Percentiles rank a stretch among this genome's conserved stretches.
These are phyloP conservation scores for Verticillium dahliae DNA, from an alignment of 2,329 filamentous ascomycete genomes.

Conservation along the genomic window DNA sequence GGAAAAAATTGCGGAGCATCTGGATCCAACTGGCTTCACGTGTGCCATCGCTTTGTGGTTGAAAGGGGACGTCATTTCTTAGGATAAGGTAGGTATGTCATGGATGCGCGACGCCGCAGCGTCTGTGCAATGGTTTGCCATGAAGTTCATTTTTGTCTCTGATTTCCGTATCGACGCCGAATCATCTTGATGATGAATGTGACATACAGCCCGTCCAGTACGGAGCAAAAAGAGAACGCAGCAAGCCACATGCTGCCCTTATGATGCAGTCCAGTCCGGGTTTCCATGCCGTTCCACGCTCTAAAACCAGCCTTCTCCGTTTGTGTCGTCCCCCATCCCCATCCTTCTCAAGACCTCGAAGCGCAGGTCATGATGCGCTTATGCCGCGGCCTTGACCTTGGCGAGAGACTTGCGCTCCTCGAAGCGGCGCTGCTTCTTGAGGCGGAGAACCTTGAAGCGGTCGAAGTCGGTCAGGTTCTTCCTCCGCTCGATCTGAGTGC, in stretches of 20 bases:
- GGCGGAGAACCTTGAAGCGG: conserved; percentile 98
- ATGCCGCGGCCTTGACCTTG: conserved; percentile 81
- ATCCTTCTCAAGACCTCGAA: not conserved
- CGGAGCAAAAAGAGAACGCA: conserved; percentile 51
- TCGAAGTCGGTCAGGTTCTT: conserved; percentile 95
- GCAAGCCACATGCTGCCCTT: conserved; percentile 47
- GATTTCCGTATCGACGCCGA: conserved; percentile 61
- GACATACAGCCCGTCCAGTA: conserved; percentile 60
- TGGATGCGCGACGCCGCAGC: not conserved
- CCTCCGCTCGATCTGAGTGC: conserved; percentile 77
- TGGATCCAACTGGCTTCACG: not conserved
- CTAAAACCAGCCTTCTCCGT: conserved; percentile 8
- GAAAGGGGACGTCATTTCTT: not conserved
- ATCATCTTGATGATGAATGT: conserved; percentile 53
- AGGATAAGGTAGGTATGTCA: not conserved
- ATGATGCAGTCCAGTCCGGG: conserved; percentile 36
- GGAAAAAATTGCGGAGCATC: not conserved
- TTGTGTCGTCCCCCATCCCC: not conserved
- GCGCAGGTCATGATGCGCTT: conserved; percentile 34
- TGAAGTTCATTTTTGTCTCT: conserved; percentile 36
- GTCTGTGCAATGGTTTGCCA: conserved; percentile 14
- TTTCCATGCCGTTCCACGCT: conserved; percentile 21
- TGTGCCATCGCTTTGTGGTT: not conserved
- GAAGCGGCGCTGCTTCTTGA: conserved; percentile 99
- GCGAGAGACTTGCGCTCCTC: conserved; percentile 95